phyloP scores from a whole-genome alignment of 495 filamentous ascomycete species.

The Thozetella sp. region DNA sequence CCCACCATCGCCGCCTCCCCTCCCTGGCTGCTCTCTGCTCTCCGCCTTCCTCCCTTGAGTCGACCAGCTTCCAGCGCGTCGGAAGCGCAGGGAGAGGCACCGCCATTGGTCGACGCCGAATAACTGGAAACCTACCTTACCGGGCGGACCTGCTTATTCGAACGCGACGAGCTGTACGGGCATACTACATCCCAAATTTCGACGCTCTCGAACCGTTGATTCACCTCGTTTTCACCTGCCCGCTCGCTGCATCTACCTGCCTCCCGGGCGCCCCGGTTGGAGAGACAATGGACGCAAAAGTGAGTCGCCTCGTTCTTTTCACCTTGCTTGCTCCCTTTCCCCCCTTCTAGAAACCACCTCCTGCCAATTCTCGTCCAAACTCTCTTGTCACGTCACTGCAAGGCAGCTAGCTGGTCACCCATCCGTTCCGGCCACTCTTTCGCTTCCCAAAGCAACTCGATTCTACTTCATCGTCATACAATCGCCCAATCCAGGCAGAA shows the following conservation, averaged over 20 bases:
- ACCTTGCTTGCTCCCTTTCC: slow-evolving; percentile 12
- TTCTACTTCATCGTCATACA: background rate
- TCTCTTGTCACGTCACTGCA: no score
- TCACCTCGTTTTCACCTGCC: slow-evolving; percentile 2
- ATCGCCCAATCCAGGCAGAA: slow-evolving; percentile 3
- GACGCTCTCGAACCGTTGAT: slow-evolving; percentile 5
- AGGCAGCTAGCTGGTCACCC: no score
- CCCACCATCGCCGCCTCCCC: background rate
- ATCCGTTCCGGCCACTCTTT: no score
- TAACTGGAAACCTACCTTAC: background rate
- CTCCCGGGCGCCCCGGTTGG: slow-evolving; percentile 4
- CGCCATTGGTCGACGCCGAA: background rate
- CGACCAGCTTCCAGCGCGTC: background rate
- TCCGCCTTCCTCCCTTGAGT: background rate
- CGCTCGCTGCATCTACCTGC: background rate
- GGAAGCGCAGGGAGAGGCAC: background rate
- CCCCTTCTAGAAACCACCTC: slow-evolving; percentile 5
- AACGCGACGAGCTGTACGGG: background rate
- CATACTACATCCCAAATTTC: background rate
- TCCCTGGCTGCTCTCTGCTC: background rate
- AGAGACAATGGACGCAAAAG: slow-evolving; percentile 36
- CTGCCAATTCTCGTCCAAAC: no score
- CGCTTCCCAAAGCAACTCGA: background rate
- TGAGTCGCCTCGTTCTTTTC: slow-evolving; percentile 21
- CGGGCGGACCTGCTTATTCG: background rate